Evolutionary conservation across 306 rosid genomes (phyloP).

Genomic region (Dryas drummondii): DNA sequence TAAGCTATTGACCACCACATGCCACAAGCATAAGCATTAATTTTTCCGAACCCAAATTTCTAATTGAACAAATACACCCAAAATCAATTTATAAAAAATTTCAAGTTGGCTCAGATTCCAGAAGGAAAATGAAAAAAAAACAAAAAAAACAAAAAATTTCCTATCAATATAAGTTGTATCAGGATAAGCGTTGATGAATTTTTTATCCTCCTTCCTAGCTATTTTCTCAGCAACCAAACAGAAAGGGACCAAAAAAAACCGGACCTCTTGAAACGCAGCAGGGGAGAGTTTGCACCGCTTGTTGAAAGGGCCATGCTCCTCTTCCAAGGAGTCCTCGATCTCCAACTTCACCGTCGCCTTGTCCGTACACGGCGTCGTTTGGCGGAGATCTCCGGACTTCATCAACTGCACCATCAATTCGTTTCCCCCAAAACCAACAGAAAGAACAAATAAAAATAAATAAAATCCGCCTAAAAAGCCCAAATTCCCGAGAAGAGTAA

Average conservation of each 20-base stretch:
- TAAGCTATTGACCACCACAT: not conserved
- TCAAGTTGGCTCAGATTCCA: not conserved
- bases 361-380: constrained; percentile 40
- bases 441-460: not conserved
- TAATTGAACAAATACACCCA: not conserved
- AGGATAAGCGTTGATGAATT: not conserved
- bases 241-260: not conserved
- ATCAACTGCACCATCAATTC: constrained; percentile 57
- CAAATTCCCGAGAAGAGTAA: constrained; percentile 2
- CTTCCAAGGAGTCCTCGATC: constrained; percentile 69
- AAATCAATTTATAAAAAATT: not conserved
- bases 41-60: not conserved
- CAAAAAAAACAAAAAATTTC: not conserved
- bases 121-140: not conserved
- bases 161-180: not conserved
- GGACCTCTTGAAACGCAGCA: constrained; percentile 48
- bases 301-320: constrained; percentile 51
- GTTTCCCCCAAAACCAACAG: not conserved
- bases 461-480: not conserved
- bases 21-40: not conserved
- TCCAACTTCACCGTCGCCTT: constrained; percentile 62
- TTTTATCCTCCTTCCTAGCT: not conserved
- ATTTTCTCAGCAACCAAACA: constrained; percentile 16
- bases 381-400: constrained; percentile 48
- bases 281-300: constrained; percentile 64